Base-by-base conservation (phyloP, 2,329 filamentous ascomycete genomes). In the Fusarium veterinarium region DNA sequence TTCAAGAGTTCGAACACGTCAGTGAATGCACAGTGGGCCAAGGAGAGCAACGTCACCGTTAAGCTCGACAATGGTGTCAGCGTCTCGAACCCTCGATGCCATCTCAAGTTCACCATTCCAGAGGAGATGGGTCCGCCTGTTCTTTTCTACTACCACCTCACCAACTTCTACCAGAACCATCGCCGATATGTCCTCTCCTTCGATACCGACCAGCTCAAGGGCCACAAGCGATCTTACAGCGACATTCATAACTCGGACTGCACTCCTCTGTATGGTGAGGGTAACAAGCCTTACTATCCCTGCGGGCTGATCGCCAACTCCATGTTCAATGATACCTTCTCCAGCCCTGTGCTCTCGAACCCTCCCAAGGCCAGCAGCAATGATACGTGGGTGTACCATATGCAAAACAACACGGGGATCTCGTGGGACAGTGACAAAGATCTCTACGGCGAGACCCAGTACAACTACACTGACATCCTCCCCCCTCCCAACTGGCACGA, bases 131-230 rank as follows among this genome's bases (percentile, higher is more conserved):
- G 88, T 6, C 90, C 95, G 2, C 95, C 95, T 0, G 93, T 99
- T 16, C 89, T 95, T 69, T 91, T 98, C 82, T 99, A 98, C 86
- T 99, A 99, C 83, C 92, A 93, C 75, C 91, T 99, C 71, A 95
- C 94, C 64, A 97, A 98, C 84, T 99, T 99, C 85, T 98, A 98
- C 85, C 96, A 99, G 83, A 99, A 99, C 81, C 96, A 99, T 81
- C 92, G 96, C 74, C 92, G 95, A 82, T 99, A 99, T 76, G 96
- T 98, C 68, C 93, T 94, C 79, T 97, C 94, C 3, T 92, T 97
- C 78, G 92, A 95, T 79, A 88, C 91, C 64, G 87, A 93, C 58
- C 96, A 99, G 82, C 86, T 99, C 59, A 84, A 92, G 74, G 96
- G 95, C 49, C 85, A 90, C 10, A 87, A 86, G 16, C 88, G 93